Conservation (phyloP, 2,329 filamentous ascomycete species). For the Biscogniauxia mediterranea region DNA sequence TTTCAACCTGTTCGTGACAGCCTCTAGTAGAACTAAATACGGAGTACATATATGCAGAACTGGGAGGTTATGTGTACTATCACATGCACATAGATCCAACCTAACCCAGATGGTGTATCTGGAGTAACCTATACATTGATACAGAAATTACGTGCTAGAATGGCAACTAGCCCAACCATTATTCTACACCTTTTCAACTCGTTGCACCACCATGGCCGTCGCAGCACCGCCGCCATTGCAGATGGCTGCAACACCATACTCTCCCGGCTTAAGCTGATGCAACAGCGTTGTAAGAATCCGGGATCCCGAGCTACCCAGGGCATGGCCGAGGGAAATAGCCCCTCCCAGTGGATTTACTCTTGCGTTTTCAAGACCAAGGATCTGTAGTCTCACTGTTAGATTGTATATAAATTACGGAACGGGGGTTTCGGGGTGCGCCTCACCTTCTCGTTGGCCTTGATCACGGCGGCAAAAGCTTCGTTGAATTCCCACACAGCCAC, state of each 20-base stretch:
- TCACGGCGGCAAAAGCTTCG: slow-evolving; percentile 93
- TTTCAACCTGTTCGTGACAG: not conserved
- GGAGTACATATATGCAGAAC: too few relatives aligned
- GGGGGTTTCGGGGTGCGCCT: slow-evolving; percentile 4
- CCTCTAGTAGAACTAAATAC: too few relatives aligned
- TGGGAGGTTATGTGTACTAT: too few relatives aligned
- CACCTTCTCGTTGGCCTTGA: slow-evolving; percentile 90
- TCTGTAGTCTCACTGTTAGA: slow-evolving; percentile 43
- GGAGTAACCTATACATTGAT: too few relatives aligned
- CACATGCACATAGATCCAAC: too few relatives aligned
- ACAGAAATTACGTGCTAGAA: too few relatives aligned
- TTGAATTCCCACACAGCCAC: slow-evolving; percentile 98
- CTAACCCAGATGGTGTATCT: too few relatives aligned
- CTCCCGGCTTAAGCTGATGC: slow-evolving; percentile 85
- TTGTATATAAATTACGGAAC: slow-evolving; percentile 12
- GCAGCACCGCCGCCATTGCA: slow-evolving; percentile 96
- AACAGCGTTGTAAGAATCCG: slow-evolving; percentile 86
- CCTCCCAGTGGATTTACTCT: slow-evolving; percentile 86
- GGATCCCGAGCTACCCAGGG: slow-evolving; percentile 88
- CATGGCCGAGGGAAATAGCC: slow-evolving; percentile 88
- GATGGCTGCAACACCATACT: slow-evolving; percentile 94
- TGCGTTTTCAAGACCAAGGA: slow-evolving; percentile 75
- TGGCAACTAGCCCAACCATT: not conserved
- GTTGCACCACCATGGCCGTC: slow-evolving; percentile 87
- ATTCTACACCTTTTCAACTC: slow-evolving; percentile 52